Base-by-base conservation (phyloP, 2,329 filamentous ascomycete species). In the Mariannaea sp. region DNA sequence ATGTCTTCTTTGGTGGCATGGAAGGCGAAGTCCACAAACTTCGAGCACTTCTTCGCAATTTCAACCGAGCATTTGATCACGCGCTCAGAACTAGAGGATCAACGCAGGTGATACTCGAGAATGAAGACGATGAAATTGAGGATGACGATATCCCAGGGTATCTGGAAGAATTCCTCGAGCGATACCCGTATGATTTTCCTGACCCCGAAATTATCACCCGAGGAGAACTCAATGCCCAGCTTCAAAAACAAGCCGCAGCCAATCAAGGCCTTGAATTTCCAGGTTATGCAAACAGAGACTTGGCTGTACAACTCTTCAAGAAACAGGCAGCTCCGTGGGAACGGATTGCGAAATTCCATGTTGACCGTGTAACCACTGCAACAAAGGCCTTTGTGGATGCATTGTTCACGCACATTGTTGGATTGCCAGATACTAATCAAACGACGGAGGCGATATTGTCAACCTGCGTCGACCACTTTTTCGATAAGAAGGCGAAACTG, bases 221-320 rank as follows among this genome's bases (percentile, higher is more conserved):
- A 2, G n/a, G n/a, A 0, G 44, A 61, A 0, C 54, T 75, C 5
- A 49, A 51, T 0, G 13, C 20, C 0, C 58, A 73, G 5, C 58
- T 78, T 0, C 62, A 73, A 52, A 45, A 22, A 3, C 55, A 70
- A 12, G 73, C 71, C 2, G 67, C 70, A 0, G 56, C 53, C 0
- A 75, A 76, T 20, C 74, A 73, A 49, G 76, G 75, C 1, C 66
- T 51, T 1, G 74, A 77, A 40, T 72, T 77, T n/a, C 73, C 75
- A 0, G 74, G 74, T 0, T 66, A 65, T 0, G 61, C 69, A 0
- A 78, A 73, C 36, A 64, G 62, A 12, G 65, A 71, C 0, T 63
- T 78, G 3, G 71, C 65, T 0, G 59, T 74, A 2, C 64, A 73
- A 30, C 59, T 78, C 1, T 79, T 80, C 57, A 67, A 69, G 20